Percentiles rank a stretch among this genome's conserved stretches.
Conservation (phyloP, 495 filamentous ascomycete genomes). For the Podospora conica region DNA sequence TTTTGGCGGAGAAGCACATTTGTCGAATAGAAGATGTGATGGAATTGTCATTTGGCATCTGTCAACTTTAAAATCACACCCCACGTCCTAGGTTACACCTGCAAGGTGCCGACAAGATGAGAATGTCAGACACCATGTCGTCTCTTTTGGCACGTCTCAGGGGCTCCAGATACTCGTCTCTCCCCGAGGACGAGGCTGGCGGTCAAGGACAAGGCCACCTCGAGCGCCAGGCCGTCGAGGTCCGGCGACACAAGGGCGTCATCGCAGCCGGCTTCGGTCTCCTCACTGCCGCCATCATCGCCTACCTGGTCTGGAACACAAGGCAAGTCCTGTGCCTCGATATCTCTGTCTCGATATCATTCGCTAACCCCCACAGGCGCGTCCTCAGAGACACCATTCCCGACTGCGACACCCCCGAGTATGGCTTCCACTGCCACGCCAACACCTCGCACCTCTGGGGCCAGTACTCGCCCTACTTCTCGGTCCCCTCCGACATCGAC, state of each 20-base stretch:
- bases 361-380: neutral
- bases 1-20: neutral
- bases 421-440: constrained; percentile 52
- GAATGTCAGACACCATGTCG: neutral
- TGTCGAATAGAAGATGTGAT: neutral
- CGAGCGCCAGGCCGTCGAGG: neutral
- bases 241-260: neutral
- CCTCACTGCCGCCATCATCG: neutral
- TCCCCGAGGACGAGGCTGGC: neutral
- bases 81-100: neutral
- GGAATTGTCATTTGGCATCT: neutral
- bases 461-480: constrained; percentile 79
- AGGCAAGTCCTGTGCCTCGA: neutral
- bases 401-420: constrained; percentile 51
- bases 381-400: neutral
- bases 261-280: neutral
- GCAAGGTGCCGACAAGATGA: neutral
- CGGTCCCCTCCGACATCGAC: constrained; percentile 57
- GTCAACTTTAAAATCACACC: neutral
- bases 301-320: neutral
- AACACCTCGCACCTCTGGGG: constrained; percentile 69
- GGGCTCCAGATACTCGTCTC: neutral
- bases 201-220: neutral
- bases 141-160: neutral
- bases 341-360: neutral